Evolutionary conservation across 192 early-diverging fungal species (phyloP), one percentile per base, ranked within the genome.

Genomic region (Entomortierella beljakovae): DNA sequence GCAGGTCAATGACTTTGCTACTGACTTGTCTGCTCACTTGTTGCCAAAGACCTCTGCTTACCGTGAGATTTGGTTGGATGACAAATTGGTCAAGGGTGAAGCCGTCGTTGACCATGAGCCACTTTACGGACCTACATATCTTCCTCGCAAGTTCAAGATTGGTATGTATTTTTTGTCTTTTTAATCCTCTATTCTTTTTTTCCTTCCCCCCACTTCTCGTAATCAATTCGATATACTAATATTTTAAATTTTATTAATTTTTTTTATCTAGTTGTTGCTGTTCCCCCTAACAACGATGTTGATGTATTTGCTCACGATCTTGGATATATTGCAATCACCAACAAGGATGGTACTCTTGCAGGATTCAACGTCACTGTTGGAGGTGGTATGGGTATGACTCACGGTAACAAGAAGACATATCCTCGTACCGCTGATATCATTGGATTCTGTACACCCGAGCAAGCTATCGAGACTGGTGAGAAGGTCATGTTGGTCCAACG

Each of bases 381-480:
- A 69, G 97, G 97, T 72, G 97, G 97, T 53, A 97, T 98, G 97
- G 97, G 97, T 80, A 94, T 94, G 92, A 97, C 97, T 31, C 97
- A 98, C 88, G 93, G 94, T 70, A 98, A 97, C 92, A 95, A 95
- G 72, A 96, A 95, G 88, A 98, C 97, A 9, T 98, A 96, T 74
- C 97, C 97, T 48, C 89, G 92, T 35, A 87, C 95, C 46, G 96
- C 90, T 15, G 80, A 92, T 32, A 62, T 91, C 22, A 82, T 98
- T 35, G 94, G 94, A 57, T 98, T 92, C 84, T 84, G 88, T 66
- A 92, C 93, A 48, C 84, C 90, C 59, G 94, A 94, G 28, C 72
- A 89, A 46, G 96, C 93, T 31, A 83, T 97, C 46, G 82, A 86
- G 29, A 91, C 96, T n/a, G 92, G 89, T 51, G 95, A 97, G 71